Evolutionary conservation across 441 rosid genomes (phyloP), one percentile per base, ranked within the genome.

Genomic region (Syzygium malaccense): DNA sequence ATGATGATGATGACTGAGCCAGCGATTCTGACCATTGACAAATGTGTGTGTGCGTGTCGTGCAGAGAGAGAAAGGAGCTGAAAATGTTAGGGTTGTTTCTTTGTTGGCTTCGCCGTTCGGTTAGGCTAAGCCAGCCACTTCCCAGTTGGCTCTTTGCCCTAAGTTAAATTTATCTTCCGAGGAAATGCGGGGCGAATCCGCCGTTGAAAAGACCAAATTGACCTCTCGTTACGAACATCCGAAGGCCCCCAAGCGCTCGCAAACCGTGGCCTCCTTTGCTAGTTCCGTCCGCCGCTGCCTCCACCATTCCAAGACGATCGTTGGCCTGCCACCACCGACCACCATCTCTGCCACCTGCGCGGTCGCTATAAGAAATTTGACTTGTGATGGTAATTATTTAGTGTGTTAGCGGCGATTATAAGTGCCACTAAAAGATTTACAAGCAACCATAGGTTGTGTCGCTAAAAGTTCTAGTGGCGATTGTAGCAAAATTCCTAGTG

Each of bases 391-490:
- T 25, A 25, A 23, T 10, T 23, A 19, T 66, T 8, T 2, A 17
- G 7, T 66, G 14, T 66, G 18, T 32, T 32, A 18, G 0, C 1
- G 1, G 2, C 0, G 20, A 66, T 32, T 18, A 3, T 4, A 0
- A 62, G 68, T 14, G 33, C 30, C 4, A 14, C 2, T 7, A 0
- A 62, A 62, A 62, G 5, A n/a, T 62, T 62, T 62, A 62, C 4
- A 13, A 62, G 8, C 0, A 19, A 62, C 17, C 14, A n/a, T 62
- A 0, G 25, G 7, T 32, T 18, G 2, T 32, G 45, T 5, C 4
- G 0, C 3, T 66, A 68, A 18, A 68, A 68, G 14, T 32, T 32
- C 2, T 68, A 18, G 3, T 1, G 1, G 4, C 2, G 0, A 18
- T 68, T 32, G 37, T 30, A 30, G 6, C 17, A 30, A 45, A 45